A percentile compares a stretch with the other conserved stretches of the same genome.
Evolutionary conservation across 164 flowering plant species (phyloP).

Genomic region (Berberis vulgaris): DNA sequence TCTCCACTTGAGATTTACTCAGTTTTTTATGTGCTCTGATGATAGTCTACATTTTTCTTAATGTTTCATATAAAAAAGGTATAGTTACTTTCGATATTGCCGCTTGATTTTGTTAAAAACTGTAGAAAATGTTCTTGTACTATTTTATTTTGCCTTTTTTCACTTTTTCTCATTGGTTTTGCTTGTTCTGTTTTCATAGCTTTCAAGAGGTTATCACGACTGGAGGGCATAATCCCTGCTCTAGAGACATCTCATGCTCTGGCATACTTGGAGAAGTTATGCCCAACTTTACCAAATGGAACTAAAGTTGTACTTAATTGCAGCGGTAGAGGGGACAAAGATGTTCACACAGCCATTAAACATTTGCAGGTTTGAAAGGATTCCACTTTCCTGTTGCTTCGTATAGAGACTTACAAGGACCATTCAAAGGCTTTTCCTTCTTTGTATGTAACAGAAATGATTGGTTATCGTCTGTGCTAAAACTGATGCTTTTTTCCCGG

Average conservation of each 20-base stretch:
- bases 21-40: too few species aligned
- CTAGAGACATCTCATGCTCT: conserved; percentile 91
- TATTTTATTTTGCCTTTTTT: not conserved
- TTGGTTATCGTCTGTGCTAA: too few species aligned
- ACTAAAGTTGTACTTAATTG: conserved; percentile 68
- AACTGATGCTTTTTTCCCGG: too few species aligned
- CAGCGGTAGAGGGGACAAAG: conserved; percentile 93
- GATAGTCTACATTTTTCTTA: too few species aligned
- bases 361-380: conserved; percentile 36
- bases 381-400: too few species aligned
- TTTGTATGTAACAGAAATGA: too few species aligned
- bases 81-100: too few species aligned
- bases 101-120: too few species aligned
- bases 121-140: not conserved
- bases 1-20: too few species aligned
- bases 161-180: not conserved
- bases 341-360: conserved; percentile 83
- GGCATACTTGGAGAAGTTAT: conserved; percentile 74
- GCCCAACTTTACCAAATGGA: conserved; percentile 74
- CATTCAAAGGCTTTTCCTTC: too few species aligned
- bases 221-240: conserved; percentile 88
- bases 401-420: too few species aligned
- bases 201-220: conserved; percentile 67
- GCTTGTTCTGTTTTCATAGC: conserved; percentile 32
- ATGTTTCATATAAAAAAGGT: too few species aligned